Conservation (phyloP, 1,139 yeast species). For the Candida glucosophila region DNA sequence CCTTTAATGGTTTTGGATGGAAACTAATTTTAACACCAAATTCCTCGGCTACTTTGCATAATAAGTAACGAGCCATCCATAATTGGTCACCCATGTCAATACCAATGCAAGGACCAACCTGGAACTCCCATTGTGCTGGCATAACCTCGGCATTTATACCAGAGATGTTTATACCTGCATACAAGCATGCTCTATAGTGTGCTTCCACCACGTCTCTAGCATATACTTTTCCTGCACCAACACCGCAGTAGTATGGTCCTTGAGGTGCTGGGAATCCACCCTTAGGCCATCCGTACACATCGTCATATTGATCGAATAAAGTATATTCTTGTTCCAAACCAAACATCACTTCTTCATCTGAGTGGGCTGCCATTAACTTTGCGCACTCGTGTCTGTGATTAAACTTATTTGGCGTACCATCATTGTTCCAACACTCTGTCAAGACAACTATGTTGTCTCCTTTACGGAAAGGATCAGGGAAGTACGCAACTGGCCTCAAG, state of each 20-base stretch:
- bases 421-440: slow-evolving; percentile 97
- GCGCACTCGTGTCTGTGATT: slow-evolving; percentile 98
- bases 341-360: slow-evolving; percentile 83
- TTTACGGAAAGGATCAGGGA: slow-evolving; percentile 95
- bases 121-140: slow-evolving; percentile 99
- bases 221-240: slow-evolving; percentile 96
- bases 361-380: slow-evolving; percentile 91
- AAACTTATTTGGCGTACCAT: slow-evolving; percentile 96
- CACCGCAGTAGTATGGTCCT: slow-evolving; percentile 99
- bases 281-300: slow-evolving; percentile 97
- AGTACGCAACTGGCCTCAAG: slow-evolving; percentile 87
- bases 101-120: slow-evolving; percentile 97
- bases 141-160: slow-evolving; percentile 99
- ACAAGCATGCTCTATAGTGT: slow-evolving; percentile 95
- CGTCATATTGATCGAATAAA: slow-evolving; percentile 80
- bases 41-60: slow-evolving; percentile 95
- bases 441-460: slow-evolving; percentile 95
- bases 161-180: slow-evolving; percentile 81
- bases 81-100: slow-evolving; percentile 95
- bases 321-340: slow-evolving; percentile 99
- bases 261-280: slow-evolving; percentile 99
- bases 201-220: slow-evolving; percentile 99
- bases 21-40: slow-evolving; percentile 96
- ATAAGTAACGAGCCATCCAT: slow-evolving; percentile 91
- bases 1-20: slow-evolving; percentile 98